Percentiles rank a stretch among this genome's conserved stretches.
phyloP scores from a whole-genome alignment of 2,329 filamentous ascomycete species.

The Fusarium palustre region DNA sequence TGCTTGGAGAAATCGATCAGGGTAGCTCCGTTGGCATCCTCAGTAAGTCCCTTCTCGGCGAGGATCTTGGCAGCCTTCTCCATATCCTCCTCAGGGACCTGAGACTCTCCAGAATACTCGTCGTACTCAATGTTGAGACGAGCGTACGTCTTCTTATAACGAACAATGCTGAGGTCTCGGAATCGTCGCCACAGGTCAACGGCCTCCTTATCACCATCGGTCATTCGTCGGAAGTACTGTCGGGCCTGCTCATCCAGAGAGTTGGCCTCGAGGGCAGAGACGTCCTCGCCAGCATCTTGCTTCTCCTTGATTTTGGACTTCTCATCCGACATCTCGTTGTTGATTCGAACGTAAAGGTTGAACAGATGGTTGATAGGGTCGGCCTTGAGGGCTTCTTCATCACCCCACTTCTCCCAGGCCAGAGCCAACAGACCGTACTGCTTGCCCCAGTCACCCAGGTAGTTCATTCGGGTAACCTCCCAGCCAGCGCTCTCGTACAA shows the following conservation, averaged over 20 bases:
- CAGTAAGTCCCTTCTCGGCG: slow-evolving; percentile 71
- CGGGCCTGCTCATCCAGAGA: slow-evolving; percentile 80
- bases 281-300: slow-evolving; percentile 65
- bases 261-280: slow-evolving; percentile 61
- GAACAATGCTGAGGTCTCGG: slow-evolving; percentile 73
- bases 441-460: slow-evolving; percentile 49
- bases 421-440: slow-evolving; percentile 62
- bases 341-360: slow-evolving; percentile 85
- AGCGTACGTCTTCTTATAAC: slow-evolving; percentile 76
- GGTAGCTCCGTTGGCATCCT: slow-evolving; percentile 77
- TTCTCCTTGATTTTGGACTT: slow-evolving; percentile 72
- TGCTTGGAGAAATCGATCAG: slow-evolving; percentile 79
- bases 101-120: slow-evolving; percentile 77
- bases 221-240: slow-evolving; percentile 77
- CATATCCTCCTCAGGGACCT: slow-evolving; percentile 76
- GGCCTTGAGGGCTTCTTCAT: slow-evolving; percentile 74
- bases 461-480: slow-evolving; percentile 79
- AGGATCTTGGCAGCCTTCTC: slow-evolving; percentile 70
- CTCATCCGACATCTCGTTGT: slow-evolving; percentile 73
- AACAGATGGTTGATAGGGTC: slow-evolving; percentile 87
- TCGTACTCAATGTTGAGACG: slow-evolving; percentile 79
- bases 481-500: slow-evolving; percentile 77
- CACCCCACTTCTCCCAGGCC: slow-evolving; percentile 80
- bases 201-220: slow-evolving; percentile 71
- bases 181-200: slow-evolving; percentile 74